Percentiles rank a stretch among this genome's conserved stretches.
These are phyloP conservation scores for Rhizopogon parksii DNA, from an alignment of 1,284 basidiomycete genomes.

Conservation along the genomic window DNA sequence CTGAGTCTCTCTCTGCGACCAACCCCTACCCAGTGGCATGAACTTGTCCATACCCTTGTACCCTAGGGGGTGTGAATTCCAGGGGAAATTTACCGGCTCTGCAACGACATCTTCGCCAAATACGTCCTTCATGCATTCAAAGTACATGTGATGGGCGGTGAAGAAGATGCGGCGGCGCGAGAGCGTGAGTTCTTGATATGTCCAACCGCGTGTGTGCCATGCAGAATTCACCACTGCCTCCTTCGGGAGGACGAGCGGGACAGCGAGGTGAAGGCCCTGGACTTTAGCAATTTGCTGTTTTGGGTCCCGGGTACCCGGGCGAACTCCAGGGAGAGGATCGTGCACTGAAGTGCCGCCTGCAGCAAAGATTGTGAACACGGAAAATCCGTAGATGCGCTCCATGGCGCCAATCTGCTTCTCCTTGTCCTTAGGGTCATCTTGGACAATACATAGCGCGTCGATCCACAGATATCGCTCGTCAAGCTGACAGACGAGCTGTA, in stretches of 20 bases:
- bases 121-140: slow-evolving; percentile 9
- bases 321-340: slow-evolving; percentile 9
- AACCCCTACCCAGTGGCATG: no score
- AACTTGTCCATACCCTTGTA: no score
- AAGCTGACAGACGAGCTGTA: not conserved
- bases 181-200: slow-evolving; percentile 16
- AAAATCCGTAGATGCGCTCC: slow-evolving; percentile 4
- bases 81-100: not conserved
- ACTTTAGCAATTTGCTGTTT: slow-evolving; percentile 11
- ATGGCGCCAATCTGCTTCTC: slow-evolving; percentile 1
- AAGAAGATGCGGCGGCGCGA: slow-evolving; percentile 19
- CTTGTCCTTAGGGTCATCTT: slow-evolving; percentile 5
- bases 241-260: slow-evolving; percentile 9
- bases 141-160: slow-evolving; percentile 17
- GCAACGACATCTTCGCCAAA: not conserved
- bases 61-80: no score
- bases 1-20: no score
- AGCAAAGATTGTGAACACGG: slow-evolving; percentile 1
- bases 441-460: slow-evolving; percentile 8
- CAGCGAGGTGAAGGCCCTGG: slow-evolving; percentile 14
- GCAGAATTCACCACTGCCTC: slow-evolving; percentile 7
- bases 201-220: slow-evolving; percentile 19
- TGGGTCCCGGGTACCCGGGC: not conserved
- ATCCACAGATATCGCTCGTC: slow-evolving; percentile 9
- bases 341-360: not conserved